Conservation (phyloP, 2,329 filamentous ascomycete genomes). For the Aspergillus ochraceoroseus region DNA sequence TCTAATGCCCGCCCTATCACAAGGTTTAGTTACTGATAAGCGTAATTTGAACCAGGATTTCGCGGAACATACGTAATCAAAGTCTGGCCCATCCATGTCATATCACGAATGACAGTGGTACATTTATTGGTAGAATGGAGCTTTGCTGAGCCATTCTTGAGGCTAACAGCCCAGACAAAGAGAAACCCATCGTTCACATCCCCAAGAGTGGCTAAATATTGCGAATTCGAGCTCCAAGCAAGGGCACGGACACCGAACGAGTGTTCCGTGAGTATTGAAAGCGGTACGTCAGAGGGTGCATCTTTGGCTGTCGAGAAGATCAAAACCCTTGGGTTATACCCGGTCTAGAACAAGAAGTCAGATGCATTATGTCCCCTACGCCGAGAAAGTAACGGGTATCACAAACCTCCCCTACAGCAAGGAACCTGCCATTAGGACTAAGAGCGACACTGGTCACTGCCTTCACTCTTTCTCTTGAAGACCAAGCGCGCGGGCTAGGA, state of each 20-base stretch:
- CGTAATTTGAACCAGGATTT: neutral
- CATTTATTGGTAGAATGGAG: conserved; percentile 87
- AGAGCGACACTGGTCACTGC: conserved; percentile 86
- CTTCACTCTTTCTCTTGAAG: conserved; percentile 87
- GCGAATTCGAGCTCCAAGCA: conserved; percentile 82
- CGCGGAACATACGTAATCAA: conserved; percentile 61
- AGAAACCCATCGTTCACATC: conserved; percentile 89
- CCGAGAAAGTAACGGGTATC: neutral
- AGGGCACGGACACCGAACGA: conserved; percentile 82
- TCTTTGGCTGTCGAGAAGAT: conserved; percentile 79
- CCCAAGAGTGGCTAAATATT: conserved; percentile 81
- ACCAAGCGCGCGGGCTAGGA: conserved; percentile 66
- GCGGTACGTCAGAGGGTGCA: conserved; percentile 69
- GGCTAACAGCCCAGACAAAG: conserved; percentile 82
- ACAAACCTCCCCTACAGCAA: conserved; percentile 79
- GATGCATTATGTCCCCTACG: conserved; percentile 8
- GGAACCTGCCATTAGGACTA: conserved; percentile 76
- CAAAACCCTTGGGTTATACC: conserved; percentile 84
- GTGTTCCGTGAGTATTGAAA: conserved; percentile 84
- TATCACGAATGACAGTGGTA: conserved; percentile 76
- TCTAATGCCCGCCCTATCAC: conserved; percentile 64
- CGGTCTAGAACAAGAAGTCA: conserved; percentile 57
- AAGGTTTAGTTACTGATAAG: conserved; percentile 13
- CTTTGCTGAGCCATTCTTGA: conserved; percentile 72
- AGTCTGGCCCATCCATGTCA: conserved; percentile 82